These are phyloP conservation scores for Ulota crispa DNA, from an alignment of 225 moss, liverwort and hornwort genomes.

Conservation along the genomic window DNA sequence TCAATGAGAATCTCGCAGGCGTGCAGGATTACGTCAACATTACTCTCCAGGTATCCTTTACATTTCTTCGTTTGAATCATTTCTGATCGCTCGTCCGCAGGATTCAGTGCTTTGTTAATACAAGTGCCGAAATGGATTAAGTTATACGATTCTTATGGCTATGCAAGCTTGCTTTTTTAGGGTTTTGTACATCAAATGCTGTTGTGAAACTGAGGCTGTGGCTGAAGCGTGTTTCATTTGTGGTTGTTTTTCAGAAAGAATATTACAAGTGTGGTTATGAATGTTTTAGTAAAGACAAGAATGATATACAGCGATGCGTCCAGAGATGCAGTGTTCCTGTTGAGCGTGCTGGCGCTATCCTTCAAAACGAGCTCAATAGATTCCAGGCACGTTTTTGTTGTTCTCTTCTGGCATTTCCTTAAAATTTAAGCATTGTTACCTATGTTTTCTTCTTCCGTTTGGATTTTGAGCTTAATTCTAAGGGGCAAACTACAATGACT, in stretches of 20 bases:
- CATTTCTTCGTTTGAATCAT: neutral
- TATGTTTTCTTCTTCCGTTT: too few relatives aligned
- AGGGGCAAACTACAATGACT: too few relatives aligned
- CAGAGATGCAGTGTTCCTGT: conserved; percentile 56
- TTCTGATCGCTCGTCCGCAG: neutral
- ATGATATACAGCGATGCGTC: conserved; percentile 58
- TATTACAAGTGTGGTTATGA: conserved; percentile 67
- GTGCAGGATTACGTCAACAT: conserved; percentile 64
- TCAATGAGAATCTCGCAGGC: conserved; percentile 43
- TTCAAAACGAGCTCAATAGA: conserved; percentile 57
- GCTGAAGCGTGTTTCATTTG: conserved; percentile 1
- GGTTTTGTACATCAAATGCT: neutral
- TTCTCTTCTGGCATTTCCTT: neutral
- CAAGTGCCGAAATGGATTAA: neutral
- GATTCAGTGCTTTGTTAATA: neutral
- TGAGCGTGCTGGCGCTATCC: conserved; percentile 57
- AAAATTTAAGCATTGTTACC: too few relatives aligned
- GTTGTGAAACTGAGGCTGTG: neutral
- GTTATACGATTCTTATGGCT: neutral
- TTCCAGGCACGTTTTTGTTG: conserved; percentile 41
- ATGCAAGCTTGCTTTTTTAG: neutral
- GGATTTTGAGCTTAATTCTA: too few relatives aligned
- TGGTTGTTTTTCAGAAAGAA: conserved; percentile 49
- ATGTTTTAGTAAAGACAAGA: conserved; percentile 56
- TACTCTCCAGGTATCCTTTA: conserved; percentile 47